These are phyloP conservation scores for Euphrasia arctica DNA, from an alignment of 305 asterid species.

Conservation along the genomic window DNA sequence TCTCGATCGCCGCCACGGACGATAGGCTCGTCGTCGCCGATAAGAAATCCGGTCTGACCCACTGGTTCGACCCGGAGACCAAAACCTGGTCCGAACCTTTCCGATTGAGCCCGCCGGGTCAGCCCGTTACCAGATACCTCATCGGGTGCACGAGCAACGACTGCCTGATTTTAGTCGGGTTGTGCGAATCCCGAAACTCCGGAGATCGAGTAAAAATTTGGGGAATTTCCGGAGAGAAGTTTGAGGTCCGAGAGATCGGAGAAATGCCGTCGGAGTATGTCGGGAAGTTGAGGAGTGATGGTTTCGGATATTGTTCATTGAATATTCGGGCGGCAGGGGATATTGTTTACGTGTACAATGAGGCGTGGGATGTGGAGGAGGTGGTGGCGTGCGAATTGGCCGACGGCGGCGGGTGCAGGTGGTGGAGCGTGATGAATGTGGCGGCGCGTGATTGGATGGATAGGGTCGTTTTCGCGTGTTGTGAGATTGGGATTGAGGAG, in stretches of 20 bases:
- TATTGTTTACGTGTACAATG: constrained; percentile 41
- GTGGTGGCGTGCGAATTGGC: constrained; percentile 57
- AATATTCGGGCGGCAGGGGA: constrained; percentile 40
- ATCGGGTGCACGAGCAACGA: constrained; percentile 29
- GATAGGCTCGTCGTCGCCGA: constrained; percentile 45
- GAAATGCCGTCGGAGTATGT: constrained; percentile 53
- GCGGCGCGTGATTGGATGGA: constrained; percentile 33
- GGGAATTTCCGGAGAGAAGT: constrained; percentile 31
- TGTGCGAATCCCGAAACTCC: constrained; percentile 22
- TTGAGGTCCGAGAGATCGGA: constrained; percentile 45
- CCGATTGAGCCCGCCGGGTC: constrained; percentile 29
- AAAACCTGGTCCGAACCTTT: constrained; percentile 42
- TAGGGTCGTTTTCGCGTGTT: constrained; percentile 43
- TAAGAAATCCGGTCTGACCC: constrained; percentile 44
- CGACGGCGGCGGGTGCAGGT: constrained; percentile 40
- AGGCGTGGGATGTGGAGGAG: constrained; percentile 40
- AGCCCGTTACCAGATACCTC: constrained; percentile 29
- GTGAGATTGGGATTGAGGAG: constrained; percentile 45
- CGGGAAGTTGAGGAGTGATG: constrained; percentile 35
- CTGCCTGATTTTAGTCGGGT: constrained; percentile 37
- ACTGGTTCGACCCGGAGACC: constrained; percentile 41
- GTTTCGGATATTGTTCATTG: constrained; percentile 33
- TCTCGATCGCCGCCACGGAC: constrained; percentile 41
- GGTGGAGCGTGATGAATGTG: constrained; percentile 58
- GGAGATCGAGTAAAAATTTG: constrained; percentile 39